phyloP scores from a whole-genome alignment of 768 basidiomycete species.

The Mycena belliarum region DNA sequence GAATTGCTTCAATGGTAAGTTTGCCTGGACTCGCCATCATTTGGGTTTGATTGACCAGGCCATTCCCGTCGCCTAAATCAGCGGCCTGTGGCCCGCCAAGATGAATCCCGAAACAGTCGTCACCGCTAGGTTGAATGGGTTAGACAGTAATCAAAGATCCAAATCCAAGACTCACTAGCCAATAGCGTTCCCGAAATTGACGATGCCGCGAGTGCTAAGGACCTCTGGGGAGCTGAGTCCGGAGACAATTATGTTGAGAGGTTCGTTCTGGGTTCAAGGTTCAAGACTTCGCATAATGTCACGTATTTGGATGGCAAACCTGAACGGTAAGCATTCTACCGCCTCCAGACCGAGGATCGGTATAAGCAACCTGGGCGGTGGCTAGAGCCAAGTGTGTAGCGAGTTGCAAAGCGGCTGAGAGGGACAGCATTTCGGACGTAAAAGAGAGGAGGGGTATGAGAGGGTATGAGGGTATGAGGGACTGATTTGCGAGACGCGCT shows the following conservation, averaged over 20 bases:
- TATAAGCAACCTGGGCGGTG: no score
- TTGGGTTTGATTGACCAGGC: conserved; percentile 40
- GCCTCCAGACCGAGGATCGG: no score
- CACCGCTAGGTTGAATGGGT: conserved; percentile 29
- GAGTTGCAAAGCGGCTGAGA: no score
- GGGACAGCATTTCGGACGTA: no score
- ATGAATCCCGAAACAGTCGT: conserved; percentile 47
- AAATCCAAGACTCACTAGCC: conserved; percentile 41
- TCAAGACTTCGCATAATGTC: no score
- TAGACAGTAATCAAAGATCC: background rate
- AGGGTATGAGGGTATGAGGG: no score
- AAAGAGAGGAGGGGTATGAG: no score
- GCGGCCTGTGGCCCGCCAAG: conserved; percentile 41
- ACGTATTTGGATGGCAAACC: no score
- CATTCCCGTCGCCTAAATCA: conserved; percentile 50
- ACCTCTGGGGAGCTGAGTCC: conserved; percentile 43
- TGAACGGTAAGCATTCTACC: no score
- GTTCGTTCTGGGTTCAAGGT: no score
- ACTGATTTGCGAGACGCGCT: no score
- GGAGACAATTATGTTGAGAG: conserved; percentile 46
- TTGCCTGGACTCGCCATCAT: conserved; percentile 7
- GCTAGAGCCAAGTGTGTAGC: no score
- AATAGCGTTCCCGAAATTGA: conserved; percentile 47
- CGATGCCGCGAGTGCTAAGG: conserved; percentile 39
- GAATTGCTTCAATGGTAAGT: conserved; percentile 27